These are phyloP conservation scores for Ascobolus immersus DNA, from an alignment of 495 filamentous ascomycete genomes.

Conservation along the genomic window DNA sequence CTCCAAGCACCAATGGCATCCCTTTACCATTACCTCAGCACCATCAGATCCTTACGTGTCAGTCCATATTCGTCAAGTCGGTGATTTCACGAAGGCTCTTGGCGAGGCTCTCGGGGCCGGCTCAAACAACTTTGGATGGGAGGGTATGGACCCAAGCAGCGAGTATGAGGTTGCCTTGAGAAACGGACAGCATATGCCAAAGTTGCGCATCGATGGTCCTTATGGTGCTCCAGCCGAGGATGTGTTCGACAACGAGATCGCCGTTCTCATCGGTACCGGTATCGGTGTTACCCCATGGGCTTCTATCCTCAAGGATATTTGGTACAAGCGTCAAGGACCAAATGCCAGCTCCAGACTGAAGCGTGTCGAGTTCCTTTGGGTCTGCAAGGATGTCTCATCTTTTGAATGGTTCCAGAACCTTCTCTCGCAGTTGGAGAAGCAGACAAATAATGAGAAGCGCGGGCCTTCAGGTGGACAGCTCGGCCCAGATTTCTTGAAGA, in stretches of 20 bases:
- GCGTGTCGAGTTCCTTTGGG: slow-evolving; percentile 97
- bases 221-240: slow-evolving; percentile 94
- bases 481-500: slow-evolving; percentile 72
- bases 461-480: slow-evolving; percentile 34
- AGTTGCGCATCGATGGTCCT: slow-evolving; percentile 72
- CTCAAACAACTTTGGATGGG: slow-evolving; percentile 54
- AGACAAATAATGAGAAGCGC: slow-evolving; percentile 41
- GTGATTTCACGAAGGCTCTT: slow-evolving; percentile 73
- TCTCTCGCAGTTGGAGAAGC: slow-evolving; percentile 70
- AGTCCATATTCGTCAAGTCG: slow-evolving; percentile 84
- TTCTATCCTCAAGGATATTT: slow-evolving; percentile 93
- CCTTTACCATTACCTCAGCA: slow-evolving; percentile 97
- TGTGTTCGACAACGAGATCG: slow-evolving; percentile 95
- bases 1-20: slow-evolving; percentile 82
- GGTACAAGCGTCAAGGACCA: slow-evolving; percentile 66
- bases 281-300: slow-evolving; percentile 98
- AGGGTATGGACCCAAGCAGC: slow-evolving; percentile 72
- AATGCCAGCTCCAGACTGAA: slow-evolving; percentile 70
- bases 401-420: slow-evolving; percentile 99
- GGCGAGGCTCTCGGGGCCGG: slow-evolving; percentile 87
- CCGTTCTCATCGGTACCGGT: slow-evolving; percentile 85
- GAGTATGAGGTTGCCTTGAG: slow-evolving; percentile 96
- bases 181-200: slow-evolving; percentile 76
- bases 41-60: slow-evolving; percentile 85
- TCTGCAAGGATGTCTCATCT: slow-evolving; percentile 82